Evolutionary conservation across 2,329 filamentous ascomycete species (phyloP).

Genomic region (Ophiostoma montium): DNA sequence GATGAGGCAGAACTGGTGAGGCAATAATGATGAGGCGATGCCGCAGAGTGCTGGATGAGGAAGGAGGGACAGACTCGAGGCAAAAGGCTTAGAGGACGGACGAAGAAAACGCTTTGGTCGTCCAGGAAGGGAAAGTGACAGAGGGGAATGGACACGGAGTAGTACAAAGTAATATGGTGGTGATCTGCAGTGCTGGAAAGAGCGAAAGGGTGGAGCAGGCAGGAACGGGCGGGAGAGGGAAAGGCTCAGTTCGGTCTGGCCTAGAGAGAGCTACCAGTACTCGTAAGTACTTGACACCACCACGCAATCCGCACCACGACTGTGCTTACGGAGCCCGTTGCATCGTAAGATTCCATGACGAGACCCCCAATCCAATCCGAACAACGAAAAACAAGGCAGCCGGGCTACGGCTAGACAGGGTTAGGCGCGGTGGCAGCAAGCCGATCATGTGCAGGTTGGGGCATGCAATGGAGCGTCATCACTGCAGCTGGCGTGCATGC

Average conservation of each 20-base stretch:
- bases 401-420: background rate
- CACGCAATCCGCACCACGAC: too few species aligned
- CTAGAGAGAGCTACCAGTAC: too few species aligned
- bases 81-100: too few species aligned
- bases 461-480: background rate
- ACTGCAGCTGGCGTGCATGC: background rate
- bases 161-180: background rate
- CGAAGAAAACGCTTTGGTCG: background rate
- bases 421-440: background rate
- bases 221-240: background rate
- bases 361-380: background rate
- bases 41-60: too few species aligned
- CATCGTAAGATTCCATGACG: background rate
- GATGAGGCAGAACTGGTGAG: background rate
- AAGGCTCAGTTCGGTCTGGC: too few species aligned
- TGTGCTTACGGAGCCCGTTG: too few species aligned
- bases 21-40: background rate
- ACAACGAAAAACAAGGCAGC: background rate
- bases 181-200: conserved; percentile 5
- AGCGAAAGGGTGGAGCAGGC: background rate
- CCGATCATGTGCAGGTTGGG: background rate
- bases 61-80: too few species aligned
- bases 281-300: too few species aligned
- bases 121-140: background rate
- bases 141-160: background rate